These are phyloP conservation scores for Starmerella tilneyi DNA, from an alignment of 805 yeast genomes.

Conservation along the genomic window DNA sequence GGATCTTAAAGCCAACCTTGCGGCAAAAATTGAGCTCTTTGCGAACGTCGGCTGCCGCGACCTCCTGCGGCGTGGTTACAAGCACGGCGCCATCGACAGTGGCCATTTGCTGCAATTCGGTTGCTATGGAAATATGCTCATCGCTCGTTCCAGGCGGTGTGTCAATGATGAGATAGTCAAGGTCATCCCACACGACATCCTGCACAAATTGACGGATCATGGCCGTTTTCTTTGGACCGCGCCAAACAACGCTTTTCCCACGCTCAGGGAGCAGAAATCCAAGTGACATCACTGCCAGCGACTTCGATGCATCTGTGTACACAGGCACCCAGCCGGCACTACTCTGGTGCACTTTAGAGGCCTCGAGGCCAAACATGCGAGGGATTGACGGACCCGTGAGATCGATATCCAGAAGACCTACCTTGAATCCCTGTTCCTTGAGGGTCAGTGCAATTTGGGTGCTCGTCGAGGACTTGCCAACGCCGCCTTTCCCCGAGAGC, in stretches of 20 bases:
- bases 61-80: slow-evolving; percentile 93
- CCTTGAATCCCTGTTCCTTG: slow-evolving; percentile 57
- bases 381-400: slow-evolving; percentile 95
- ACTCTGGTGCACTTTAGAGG: slow-evolving; percentile 67
- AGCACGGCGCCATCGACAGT: slow-evolving; percentile 81
- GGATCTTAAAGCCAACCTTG: slow-evolving; percentile 65
- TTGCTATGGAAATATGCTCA: slow-evolving; percentile 95
- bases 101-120: slow-evolving; percentile 53
- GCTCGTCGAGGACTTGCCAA: slow-evolving; percentile 92
- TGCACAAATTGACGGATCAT: slow-evolving; percentile 89
- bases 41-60: slow-evolving; percentile 86
- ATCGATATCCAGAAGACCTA: slow-evolving; percentile 94
- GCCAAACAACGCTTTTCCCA: slow-evolving; percentile 90
- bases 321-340: slow-evolving; percentile 91
- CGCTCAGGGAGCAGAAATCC: slow-evolving; percentile 79
- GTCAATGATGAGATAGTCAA: slow-evolving; percentile 72
- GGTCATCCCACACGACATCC: slow-evolving; percentile 83
- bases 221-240: slow-evolving; percentile 97
- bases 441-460: slow-evolving; percentile 85
- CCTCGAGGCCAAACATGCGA: slow-evolving; percentile 87
- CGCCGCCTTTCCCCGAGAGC: slow-evolving; percentile 79
- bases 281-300: slow-evolving; percentile 66
- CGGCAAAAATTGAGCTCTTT: slow-evolving; percentile 88
- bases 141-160: slow-evolving; percentile 99
- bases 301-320: slow-evolving; percentile 35